Conservation (phyloP, 2,329 filamentous ascomycete genomes). For the Torrubiellomyces zombiae region DNA sequence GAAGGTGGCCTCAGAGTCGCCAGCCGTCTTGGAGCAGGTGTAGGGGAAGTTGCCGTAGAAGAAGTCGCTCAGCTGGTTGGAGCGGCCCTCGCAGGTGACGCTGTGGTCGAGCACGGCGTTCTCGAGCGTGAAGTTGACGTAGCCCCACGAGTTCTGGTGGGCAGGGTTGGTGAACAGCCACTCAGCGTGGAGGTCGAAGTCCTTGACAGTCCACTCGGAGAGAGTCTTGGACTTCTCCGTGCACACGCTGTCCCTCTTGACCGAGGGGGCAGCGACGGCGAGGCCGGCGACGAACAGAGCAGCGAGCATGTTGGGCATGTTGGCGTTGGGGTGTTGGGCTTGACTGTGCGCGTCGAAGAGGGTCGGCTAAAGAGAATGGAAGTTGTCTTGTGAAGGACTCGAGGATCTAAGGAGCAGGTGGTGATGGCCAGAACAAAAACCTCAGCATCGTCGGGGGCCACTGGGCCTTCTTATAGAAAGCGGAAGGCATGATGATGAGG, state of each 20-base stretch:
- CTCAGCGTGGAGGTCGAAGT: conserved; percentile 31
- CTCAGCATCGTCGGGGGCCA: too few species aligned
- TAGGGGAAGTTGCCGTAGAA: conserved; percentile 31
- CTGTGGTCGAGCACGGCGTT: conserved; percentile 25
- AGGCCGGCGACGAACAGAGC: conserved; percentile 10
- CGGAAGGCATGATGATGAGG: too few species aligned
- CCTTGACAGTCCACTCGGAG: conserved; percentile 20
- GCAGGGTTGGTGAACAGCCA: conserved; percentile 33
- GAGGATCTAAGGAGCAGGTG: too few species aligned
- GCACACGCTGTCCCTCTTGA: conserved; percentile 6
- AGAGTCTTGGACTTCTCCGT: conserved; percentile 7
- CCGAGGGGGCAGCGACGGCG: conserved; percentile 9
- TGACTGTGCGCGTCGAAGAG: conserved; percentile 1
- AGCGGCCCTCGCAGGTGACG: conserved; percentile 22
- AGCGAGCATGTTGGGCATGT: conserved; percentile 6
- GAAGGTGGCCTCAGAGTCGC: conserved; percentile 19
- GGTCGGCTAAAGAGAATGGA: background rate
- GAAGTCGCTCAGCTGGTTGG: conserved; percentile 27
- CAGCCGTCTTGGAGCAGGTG: conserved; percentile 20
- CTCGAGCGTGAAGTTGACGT: conserved; percentile 30
- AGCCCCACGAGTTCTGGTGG: conserved; percentile 31
- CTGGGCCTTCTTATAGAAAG: too few species aligned
- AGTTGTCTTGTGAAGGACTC: too few species aligned
- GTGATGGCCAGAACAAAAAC: too few species aligned
- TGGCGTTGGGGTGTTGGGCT: conserved; percentile 1